phyloP scores from a whole-genome alignment of 1,284 basidiomycete species.

The Clitocybe nebularis region DNA sequence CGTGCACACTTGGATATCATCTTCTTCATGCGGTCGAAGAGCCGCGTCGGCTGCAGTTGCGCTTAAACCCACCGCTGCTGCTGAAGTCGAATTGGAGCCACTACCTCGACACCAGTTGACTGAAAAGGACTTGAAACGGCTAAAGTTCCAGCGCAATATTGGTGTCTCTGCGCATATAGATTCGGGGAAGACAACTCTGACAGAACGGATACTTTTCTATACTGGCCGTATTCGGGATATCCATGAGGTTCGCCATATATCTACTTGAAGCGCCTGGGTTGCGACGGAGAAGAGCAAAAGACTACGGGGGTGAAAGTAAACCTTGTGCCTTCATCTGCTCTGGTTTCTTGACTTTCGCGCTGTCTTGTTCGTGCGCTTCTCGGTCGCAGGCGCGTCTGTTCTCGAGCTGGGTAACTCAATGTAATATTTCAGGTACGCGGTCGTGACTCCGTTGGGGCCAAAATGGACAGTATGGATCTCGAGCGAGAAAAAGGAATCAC shows the following conservation, averaged over 20 bases:
- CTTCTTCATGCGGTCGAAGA: conserved; percentile 8
- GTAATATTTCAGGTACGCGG: conserved; percentile 69
- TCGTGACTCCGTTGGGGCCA: conserved; percentile 92
- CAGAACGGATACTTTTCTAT: conserved; percentile 97
- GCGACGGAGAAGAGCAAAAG: conserved; percentile 6
- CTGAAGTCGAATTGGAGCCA: conserved; percentile 10
- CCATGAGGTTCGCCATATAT: conserved; percentile 75
- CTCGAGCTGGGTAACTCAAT: conserved; percentile 6
- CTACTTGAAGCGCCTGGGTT: conserved; percentile 15
- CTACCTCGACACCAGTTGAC: conserved; percentile 36
- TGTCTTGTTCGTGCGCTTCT: conserved; percentile 16
- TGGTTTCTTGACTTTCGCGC: conserved; percentile 4
- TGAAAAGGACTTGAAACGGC: conserved; percentile 50
- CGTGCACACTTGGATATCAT: conserved; percentile 6
- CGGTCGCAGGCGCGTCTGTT: conserved; percentile 16
- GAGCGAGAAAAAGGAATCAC: conserved; percentile 99
- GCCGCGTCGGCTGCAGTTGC: conserved; percentile 20
- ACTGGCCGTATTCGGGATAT: conserved; percentile 95
- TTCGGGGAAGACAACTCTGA: conserved; percentile 97
- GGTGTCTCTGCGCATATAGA: conserved; percentile 93
- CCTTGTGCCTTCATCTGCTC: conserved; percentile 12
- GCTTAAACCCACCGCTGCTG: conserved; percentile 14
- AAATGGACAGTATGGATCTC: conserved; percentile 99
- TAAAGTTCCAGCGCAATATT: conserved; percentile 74
- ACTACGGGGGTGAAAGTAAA: conserved; percentile 11